Evolutionary conservation across 1,139 yeast genomes (phyloP).

Genomic region (Suhomyces maxii): DNA sequence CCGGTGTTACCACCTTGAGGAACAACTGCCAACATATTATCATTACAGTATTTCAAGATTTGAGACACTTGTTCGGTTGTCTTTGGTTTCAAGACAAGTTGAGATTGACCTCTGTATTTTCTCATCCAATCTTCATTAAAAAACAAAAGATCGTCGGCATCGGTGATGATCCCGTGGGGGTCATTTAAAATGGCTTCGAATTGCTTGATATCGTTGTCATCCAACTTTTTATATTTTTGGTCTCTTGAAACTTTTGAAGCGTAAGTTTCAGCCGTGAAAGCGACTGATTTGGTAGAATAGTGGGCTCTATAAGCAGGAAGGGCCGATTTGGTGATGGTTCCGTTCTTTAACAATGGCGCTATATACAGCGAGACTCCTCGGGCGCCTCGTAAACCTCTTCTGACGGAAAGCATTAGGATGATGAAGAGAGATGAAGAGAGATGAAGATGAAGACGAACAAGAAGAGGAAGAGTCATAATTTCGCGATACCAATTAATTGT

Average conservation of each 20-base stretch:
- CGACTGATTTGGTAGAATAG: slow-evolving; percentile 45
- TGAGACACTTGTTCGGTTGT: slow-evolving; percentile 75
- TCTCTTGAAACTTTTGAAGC: slow-evolving; percentile 53
- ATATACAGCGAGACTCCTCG: slow-evolving; percentile 2
- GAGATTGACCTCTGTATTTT: slow-evolving; percentile 86
- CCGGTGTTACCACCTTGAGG: slow-evolving; percentile 99
- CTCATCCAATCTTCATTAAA: slow-evolving; percentile 97
- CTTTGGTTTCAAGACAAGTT: slow-evolving; percentile 81
- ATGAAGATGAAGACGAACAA: too few relatives aligned
- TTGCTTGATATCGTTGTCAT: slow-evolving; percentile 55
- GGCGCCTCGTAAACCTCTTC: slow-evolving; percentile 4
- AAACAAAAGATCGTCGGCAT: slow-evolving; percentile 62
- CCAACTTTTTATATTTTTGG: slow-evolving; percentile 46
- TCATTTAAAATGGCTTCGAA: slow-evolving; percentile 61
- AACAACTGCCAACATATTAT: slow-evolving; percentile 75
- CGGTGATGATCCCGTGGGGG: slow-evolving; percentile 50
- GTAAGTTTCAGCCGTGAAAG: slow-evolving; percentile 65
- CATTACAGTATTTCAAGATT: slow-evolving; percentile 81
- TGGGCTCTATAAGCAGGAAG: background rate
- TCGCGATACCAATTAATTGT: background rate
- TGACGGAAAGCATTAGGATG: slow-evolving; percentile 4
- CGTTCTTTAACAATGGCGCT: background rate
- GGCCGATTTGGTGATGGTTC: background rate
- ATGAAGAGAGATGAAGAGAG: too few relatives aligned
- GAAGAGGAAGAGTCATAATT: slow-evolving; percentile 5